A percentile compares a stretch with the other conserved stretches of the same genome.
These are phyloP conservation scores for Yamadazyma scolyti DNA, from an alignment of 805 yeast genomes.

Conservation along the genomic window DNA sequence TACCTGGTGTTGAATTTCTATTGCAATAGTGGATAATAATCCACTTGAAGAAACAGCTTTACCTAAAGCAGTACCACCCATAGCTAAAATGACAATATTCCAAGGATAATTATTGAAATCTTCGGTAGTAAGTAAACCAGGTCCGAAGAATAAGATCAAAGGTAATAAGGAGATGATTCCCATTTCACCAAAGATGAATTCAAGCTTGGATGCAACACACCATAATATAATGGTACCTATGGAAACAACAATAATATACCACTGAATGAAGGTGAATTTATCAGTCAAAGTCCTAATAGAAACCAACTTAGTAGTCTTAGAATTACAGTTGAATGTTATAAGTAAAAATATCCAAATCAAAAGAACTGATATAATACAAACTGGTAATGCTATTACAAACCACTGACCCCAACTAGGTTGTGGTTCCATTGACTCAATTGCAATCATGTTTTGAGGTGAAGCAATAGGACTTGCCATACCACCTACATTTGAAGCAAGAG, in stretches of 20 bases:
- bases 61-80: slow-evolving; percentile 97
- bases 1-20: slow-evolving; percentile 61
- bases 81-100: slow-evolving; percentile 93
- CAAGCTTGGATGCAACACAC: slow-evolving; percentile 81
- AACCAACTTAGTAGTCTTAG: slow-evolving; percentile 45
- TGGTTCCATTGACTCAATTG: slow-evolving; percentile 50
- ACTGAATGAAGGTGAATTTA: slow-evolving; percentile 66
- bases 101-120: slow-evolving; percentile 95
- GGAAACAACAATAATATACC: slow-evolving; percentile 69
- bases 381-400: slow-evolving; percentile 51
- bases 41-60: slow-evolving; percentile 94
- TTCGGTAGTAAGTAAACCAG: slow-evolving; percentile 80
- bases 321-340: slow-evolving; percentile 50
- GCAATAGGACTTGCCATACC: slow-evolving; percentile 57
- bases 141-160: slow-evolving; percentile 84
- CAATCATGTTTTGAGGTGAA: slow-evolving; percentile 53
- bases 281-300: slow-evolving; percentile 61
- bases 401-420: slow-evolving; percentile 56
- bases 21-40: slow-evolving; percentile 72
- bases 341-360: slow-evolving; percentile 49
- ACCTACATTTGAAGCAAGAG: slow-evolving; percentile 49
- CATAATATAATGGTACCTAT: slow-evolving; percentile 74
- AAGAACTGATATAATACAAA: slow-evolving; percentile 37
- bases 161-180: slow-evolving; percentile 94
- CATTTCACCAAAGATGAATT: slow-evolving; percentile 84